phyloP scores from a whole-genome alignment of 2,329 filamentous ascomycete species.

The Tolypocladium guangdongense region DNA sequence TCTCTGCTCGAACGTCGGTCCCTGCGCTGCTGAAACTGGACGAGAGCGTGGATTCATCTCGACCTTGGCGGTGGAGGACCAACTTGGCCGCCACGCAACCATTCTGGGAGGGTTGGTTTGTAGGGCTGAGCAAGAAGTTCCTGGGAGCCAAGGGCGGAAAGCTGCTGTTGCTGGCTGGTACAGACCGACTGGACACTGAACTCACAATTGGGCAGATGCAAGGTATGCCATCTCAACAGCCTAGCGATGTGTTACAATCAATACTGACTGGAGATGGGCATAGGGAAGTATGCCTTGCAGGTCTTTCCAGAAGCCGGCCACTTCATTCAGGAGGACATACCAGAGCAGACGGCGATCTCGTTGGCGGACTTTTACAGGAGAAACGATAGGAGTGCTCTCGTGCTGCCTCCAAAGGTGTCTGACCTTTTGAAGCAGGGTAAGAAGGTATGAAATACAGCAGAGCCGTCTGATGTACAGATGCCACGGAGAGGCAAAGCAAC shows the following conservation, averaged over 20 bases:
- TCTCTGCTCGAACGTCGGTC: constrained; percentile 79
- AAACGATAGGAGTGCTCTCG: constrained; percentile 75
- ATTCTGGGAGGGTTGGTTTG: constrained; percentile 94
- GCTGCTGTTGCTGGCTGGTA: constrained; percentile 73
- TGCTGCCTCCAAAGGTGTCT: constrained; percentile 85
- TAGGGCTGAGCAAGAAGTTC: constrained; percentile 80
- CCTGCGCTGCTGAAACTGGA: constrained; percentile 59
- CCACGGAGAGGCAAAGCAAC: background rate
- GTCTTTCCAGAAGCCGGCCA: constrained; percentile 93
- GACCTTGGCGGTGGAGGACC: constrained; percentile 75
- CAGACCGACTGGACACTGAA: constrained; percentile 82
- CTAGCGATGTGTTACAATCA: no score
- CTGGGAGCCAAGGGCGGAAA: constrained; percentile 73
- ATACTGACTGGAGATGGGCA: background rate
- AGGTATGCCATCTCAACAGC: constrained; percentile 40
- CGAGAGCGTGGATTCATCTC: constrained; percentile 22
- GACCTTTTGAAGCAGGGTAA: constrained; percentile 56
- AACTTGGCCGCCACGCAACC: constrained; percentile 73
- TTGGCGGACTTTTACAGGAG: constrained; percentile 85
- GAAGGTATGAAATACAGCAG: constrained; percentile 32
- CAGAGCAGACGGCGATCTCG: constrained; percentile 75
- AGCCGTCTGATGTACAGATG: background rate
- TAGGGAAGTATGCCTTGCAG: constrained; percentile 87
- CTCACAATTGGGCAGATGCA: constrained; percentile 97
- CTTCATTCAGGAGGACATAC: constrained; percentile 92